phyloP scores from a whole-genome alignment of 257 asterid genomes.

The Linderniella brevidens region DNA sequence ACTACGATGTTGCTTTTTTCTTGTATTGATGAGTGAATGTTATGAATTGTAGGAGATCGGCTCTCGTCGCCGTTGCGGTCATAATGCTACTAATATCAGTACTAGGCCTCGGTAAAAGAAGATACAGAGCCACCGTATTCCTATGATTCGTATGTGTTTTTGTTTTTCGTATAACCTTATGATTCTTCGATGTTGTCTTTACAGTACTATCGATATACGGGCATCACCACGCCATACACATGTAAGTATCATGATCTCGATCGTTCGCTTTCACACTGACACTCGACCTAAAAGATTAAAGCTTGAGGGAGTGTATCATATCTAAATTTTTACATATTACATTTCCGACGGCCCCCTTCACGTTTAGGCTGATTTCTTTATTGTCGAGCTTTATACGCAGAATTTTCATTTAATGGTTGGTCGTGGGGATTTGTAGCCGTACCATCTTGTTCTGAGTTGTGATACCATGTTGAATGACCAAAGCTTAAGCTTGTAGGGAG shows the following conservation, averaged over 20 bases:
- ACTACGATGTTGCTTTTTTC: too few relatives aligned
- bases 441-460: too few relatives aligned
- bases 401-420: too few relatives aligned
- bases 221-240: constrained; percentile 55
- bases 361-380: too few relatives aligned
- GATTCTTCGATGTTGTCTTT: constrained; percentile 5
- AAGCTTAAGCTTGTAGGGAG: too few relatives aligned
- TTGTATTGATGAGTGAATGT: too few relatives aligned
- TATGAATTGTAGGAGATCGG: constrained; percentile 43
- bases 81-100: constrained; percentile 74
- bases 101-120: constrained; percentile 80
- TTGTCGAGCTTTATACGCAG: too few relatives aligned
- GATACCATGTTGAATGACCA: too few relatives aligned
- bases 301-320: too few relatives aligned
- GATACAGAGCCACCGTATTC: not conserved
- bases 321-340: not conserved
- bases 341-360: not conserved
- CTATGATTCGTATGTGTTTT: constrained; percentile 1
- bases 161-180: constrained; percentile 6
- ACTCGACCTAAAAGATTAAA: too few relatives aligned
- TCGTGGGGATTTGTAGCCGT: too few relatives aligned
- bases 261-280: not conserved
- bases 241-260: constrained; percentile 29
- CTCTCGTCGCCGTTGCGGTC: constrained; percentile 52
- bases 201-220: constrained; percentile 73